Conservation (phyloP, 257 asterid species). For the Lithospermum erythrorhizon region DNA sequence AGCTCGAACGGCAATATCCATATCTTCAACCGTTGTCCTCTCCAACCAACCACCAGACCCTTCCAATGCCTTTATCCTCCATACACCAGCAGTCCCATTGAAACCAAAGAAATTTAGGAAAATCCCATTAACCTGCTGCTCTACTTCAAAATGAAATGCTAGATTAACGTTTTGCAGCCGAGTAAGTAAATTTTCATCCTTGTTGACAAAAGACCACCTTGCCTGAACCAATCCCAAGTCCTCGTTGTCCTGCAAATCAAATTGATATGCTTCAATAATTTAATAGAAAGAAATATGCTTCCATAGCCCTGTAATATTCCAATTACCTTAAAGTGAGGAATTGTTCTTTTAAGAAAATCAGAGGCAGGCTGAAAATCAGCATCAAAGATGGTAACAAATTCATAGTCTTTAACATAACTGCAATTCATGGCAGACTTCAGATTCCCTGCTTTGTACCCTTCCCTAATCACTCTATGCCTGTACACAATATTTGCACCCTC, state of each 20-base stretch:
- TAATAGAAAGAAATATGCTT: not conserved
- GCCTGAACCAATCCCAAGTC: slow-evolving; percentile 92
- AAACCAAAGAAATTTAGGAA: slow-evolving; percentile 89
- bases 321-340: slow-evolving; percentile 85
- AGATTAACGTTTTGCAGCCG: slow-evolving; percentile 75
- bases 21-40: slow-evolving; percentile 93
- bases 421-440: slow-evolving; percentile 89
- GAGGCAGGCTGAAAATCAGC: slow-evolving; percentile 92
- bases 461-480: slow-evolving; percentile 80
- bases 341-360: slow-evolving; percentile 62
- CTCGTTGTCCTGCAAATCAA: slow-evolving; percentile 60
- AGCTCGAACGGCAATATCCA: slow-evolving; percentile 98
- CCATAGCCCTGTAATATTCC: not conserved
- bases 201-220: slow-evolving; percentile 97
- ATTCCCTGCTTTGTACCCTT: slow-evolving; percentile 97
- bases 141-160: slow-evolving; percentile 96
- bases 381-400: slow-evolving; percentile 84
- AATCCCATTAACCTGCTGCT: slow-evolving; percentile 88
- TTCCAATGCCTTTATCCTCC: slow-evolving; percentile 94
- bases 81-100: slow-evolving; percentile 94
- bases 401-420: slow-evolving; percentile 85
- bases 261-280: not conserved
- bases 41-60: slow-evolving; percentile 98
- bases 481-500: slow-evolving; percentile 71
- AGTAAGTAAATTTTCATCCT: slow-evolving; percentile 80